A percentile compares a stretch with the other conserved stretches of the same genome.
Evolutionary conservation across 805 yeast genomes (phyloP).

Genomic region (Lipomyces yamadae): DNA sequence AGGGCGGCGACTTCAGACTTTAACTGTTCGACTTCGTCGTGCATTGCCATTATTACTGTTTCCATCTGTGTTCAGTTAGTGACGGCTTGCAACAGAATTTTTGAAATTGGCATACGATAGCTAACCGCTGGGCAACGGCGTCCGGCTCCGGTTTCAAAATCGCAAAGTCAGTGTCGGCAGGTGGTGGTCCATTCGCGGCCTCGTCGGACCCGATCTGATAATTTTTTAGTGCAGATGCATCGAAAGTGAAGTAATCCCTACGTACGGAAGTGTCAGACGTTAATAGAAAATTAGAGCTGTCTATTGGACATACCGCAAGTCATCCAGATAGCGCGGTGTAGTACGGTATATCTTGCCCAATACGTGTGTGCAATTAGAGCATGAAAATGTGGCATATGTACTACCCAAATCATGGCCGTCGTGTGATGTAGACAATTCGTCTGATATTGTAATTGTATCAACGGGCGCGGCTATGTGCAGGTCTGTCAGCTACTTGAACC

Average conservation of each 20-base stretch:
- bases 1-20: slow-evolving; percentile 14
- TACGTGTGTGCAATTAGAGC: slow-evolving; percentile 35
- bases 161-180: slow-evolving; percentile 28
- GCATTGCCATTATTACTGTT: slow-evolving; percentile 38
- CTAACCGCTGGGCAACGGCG: slow-evolving; percentile 34
- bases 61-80: slow-evolving; percentile 29
- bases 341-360: slow-evolving; percentile 41
- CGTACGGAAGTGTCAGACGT: slow-evolving; percentile 1
- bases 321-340: slow-evolving; percentile 41
- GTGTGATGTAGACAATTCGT: slow-evolving; percentile 25
- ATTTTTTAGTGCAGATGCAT: slow-evolving; percentile 31
- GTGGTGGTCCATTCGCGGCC: slow-evolving; percentile 24
- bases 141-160: slow-evolving; percentile 32
- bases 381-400: slow-evolving; percentile 37
- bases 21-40: slow-evolving; percentile 33
- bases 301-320: slow-evolving; percentile 26
- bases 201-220: slow-evolving; percentile 40
- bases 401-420: slow-evolving; percentile 38
- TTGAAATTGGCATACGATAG: slow-evolving; percentile 27
- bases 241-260: slow-evolving; percentile 39
- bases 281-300: neutral
- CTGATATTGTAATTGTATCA: slow-evolving; percentile 27
- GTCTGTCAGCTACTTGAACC: neutral
- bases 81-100: neutral
- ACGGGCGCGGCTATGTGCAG: slow-evolving; percentile 23